phyloP scores from a whole-genome alignment of 352 stramenopile genomes.

The Hyaloperonospora brassicae region DNA sequence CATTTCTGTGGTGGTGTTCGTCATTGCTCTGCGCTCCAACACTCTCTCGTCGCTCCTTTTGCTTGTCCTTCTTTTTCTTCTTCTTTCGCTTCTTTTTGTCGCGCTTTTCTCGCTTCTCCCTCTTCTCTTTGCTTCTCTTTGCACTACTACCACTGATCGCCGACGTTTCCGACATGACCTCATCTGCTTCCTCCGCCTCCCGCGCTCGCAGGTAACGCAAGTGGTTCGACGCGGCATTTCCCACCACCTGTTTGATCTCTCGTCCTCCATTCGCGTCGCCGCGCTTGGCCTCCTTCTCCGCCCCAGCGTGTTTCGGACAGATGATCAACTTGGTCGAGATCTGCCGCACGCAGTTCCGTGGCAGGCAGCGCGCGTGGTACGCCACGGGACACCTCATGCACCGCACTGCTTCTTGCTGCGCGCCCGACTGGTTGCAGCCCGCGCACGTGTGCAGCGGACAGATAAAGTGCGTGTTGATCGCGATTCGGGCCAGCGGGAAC shows the following conservation, averaged over 20 bases:
- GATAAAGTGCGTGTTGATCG: slow-evolving; percentile 78
- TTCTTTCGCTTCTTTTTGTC: slow-evolving; percentile 42
- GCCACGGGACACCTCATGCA: slow-evolving; percentile 74
- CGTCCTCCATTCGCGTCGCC: slow-evolving; percentile 1
- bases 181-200: slow-evolving; percentile 28
- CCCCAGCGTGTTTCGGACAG: slow-evolving; percentile 45
- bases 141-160: slow-evolving; percentile 23
- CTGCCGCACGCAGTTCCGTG: slow-evolving; percentile 37
- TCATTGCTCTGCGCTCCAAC: not conserved
- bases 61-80: slow-evolving; percentile 37
- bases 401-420: slow-evolving; percentile 70
- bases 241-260: slow-evolving; percentile 3
- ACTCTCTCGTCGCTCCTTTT: slow-evolving; percentile 23
- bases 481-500: slow-evolving; percentile 60
- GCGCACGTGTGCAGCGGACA: slow-evolving; percentile 79
- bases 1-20: no score
- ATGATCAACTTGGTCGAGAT: slow-evolving; percentile 70
- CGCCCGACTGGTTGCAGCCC: slow-evolving; percentile 63
- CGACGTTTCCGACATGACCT: slow-evolving; percentile 33
- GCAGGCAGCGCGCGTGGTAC: slow-evolving; percentile 75
- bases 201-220: slow-evolving; percentile 10
- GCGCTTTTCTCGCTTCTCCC: slow-evolving; percentile 47
- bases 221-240: not conserved
- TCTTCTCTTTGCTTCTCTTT: slow-evolving; percentile 46
- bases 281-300: not conserved